These are phyloP conservation scores for Rutstroemia sp. DNA, from an alignment of 2,329 filamentous ascomycete species.

Conservation along the genomic window DNA sequence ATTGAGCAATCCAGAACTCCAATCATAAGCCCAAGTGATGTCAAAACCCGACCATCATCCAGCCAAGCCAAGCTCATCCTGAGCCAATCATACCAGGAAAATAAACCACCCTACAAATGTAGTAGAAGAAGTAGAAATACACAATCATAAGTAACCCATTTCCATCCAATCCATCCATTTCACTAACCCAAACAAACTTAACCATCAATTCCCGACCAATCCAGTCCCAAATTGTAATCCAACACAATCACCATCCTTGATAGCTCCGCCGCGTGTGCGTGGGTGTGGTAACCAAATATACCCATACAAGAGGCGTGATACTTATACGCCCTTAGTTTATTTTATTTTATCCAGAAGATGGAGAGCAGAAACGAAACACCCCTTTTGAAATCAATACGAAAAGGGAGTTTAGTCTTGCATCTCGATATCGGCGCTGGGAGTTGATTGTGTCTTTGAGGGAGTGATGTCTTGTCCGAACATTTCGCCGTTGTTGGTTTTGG, in stretches of 20 bases:
- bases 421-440: no score
- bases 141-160: neutral
- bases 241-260: slow-evolving; percentile 4
- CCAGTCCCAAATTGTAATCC: neutral
- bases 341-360: neutral
- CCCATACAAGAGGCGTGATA: neutral
- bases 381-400: neutral
- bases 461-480: slow-evolving; percentile 21
- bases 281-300: no score
- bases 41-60: neutral
- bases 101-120: slow-evolving; percentile 3
- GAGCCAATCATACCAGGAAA: slow-evolving; percentile 2
- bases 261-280: neutral
- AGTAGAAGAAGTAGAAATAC: slow-evolving; percentile 7
- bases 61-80: slow-evolving; percentile 4
- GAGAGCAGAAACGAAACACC: neutral
- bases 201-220: neutral
- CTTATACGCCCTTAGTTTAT: slow-evolving; percentile 5
- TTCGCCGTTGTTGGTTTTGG: slow-evolving; percentile 6
- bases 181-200: neutral
- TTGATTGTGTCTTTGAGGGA: neutral
- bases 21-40: neutral
- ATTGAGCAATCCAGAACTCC: neutral
- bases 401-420: neutral
- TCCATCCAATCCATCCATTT: neutral